Evolutionary conservation across 805 yeast species (phyloP).

Genomic region (Ogataea degrootiae): DNA sequence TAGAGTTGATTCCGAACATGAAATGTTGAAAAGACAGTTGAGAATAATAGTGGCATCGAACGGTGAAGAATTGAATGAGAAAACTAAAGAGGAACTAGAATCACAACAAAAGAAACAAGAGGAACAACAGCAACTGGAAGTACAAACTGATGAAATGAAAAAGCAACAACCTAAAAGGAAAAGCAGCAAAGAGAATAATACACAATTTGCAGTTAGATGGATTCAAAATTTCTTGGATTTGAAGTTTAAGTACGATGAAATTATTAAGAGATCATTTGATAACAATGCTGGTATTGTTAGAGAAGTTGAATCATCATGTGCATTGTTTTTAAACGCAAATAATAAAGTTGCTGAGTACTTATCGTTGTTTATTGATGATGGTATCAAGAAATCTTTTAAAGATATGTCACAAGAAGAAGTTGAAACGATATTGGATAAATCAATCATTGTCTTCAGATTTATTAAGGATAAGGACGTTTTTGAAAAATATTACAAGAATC

Average conservation of each 20-base stretch:
- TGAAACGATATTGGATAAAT: constrained; percentile 45
- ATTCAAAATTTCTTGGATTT: constrained; percentile 50
- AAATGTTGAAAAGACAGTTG: constrained; percentile 44
- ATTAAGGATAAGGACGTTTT: constrained; percentile 81
- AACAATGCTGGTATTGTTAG: constrained; percentile 46
- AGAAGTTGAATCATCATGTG: constrained; percentile 55
- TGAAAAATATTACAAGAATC: constrained; percentile 80
- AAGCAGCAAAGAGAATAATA: constrained; percentile 31
- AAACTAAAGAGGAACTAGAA: constrained; percentile 21
- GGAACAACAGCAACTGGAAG: constrained; percentile 16
- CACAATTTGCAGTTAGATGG: constrained; percentile 65
- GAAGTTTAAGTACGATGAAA: constrained; percentile 44
- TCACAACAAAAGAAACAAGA: constrained; percentile 13
- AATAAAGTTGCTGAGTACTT: constrained; percentile 48
- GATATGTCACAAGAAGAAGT: constrained; percentile 42
- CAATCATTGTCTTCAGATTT: constrained; percentile 60
- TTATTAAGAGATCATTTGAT: constrained; percentile 46
- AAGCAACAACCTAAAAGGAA: constrained; percentile 15
- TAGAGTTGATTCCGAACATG: constrained; percentile 50
- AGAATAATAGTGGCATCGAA: constrained; percentile 40
- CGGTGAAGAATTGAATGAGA: constrained; percentile 37
- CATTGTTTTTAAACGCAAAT: constrained; percentile 53
- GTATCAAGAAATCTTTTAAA: constrained; percentile 44
- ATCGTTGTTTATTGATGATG: constrained; percentile 55
- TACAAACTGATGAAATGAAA: constrained; percentile 5